These are phyloP conservation scores for Apiotrichum brassicae DNA, from an alignment of 1,284 basidiomycete species.

Conservation along the genomic window DNA sequence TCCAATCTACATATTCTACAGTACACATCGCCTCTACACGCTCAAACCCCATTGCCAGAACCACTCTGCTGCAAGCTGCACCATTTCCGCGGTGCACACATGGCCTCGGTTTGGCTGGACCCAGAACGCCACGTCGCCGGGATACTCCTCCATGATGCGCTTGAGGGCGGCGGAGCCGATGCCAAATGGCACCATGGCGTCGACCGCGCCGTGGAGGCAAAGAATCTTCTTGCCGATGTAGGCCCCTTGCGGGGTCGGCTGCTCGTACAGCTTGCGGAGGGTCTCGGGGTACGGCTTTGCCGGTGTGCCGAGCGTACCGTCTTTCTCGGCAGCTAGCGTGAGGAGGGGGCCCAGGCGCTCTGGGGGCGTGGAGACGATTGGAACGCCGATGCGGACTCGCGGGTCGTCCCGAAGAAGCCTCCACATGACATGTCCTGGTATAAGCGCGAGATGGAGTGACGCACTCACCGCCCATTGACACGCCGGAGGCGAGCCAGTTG, in stretches of 20 bases:
- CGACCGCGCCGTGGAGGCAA: constrained; percentile 54
- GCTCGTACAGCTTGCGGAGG: neutral
- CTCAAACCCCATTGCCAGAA: constrained; percentile 30
- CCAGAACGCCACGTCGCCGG: constrained; percentile 26
- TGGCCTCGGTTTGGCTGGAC: constrained; percentile 18
- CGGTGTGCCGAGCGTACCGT: constrained; percentile 26
- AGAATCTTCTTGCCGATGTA: constrained; percentile 65
- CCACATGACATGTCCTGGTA: constrained; percentile 10
- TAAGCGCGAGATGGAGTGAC: too few relatives aligned
- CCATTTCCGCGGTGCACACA: constrained; percentile 37
- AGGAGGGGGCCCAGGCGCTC: constrained; percentile 48
- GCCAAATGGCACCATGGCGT: constrained; percentile 37
- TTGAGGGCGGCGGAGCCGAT: constrained; percentile 30
- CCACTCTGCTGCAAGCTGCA: constrained; percentile 37
- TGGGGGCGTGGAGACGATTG: constrained; percentile 67
- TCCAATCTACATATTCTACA: too few relatives aligned
- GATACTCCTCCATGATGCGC: constrained; percentile 16
- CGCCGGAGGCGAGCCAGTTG: constrained; percentile 57
- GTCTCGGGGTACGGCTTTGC: neutral
- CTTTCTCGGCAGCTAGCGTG: constrained; percentile 49
- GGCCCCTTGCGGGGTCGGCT: neutral
- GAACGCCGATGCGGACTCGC: constrained; percentile 63
- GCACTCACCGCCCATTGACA: constrained; percentile 49
- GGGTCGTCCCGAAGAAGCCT: constrained; percentile 50
- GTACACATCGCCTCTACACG: neutral